Conservation (phyloP, 495 filamentous ascomycete genomes). For the Aspergillus nidulans region DNA sequence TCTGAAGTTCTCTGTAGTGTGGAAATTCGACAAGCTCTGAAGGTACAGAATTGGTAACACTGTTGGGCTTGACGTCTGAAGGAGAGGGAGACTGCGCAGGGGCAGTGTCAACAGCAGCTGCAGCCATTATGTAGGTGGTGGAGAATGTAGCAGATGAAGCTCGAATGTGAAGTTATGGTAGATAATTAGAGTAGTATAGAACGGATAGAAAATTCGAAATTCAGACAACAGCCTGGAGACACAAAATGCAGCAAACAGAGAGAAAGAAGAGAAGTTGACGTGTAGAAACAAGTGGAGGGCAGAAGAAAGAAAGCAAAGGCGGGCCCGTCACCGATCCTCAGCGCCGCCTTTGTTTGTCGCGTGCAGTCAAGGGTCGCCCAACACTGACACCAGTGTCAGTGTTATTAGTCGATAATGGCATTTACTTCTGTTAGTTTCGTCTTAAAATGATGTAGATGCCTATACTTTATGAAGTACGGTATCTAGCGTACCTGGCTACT, state of each 20-base stretch:
- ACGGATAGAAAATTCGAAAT: background rate
- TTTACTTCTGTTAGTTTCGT: background rate
- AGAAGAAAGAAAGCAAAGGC: slow-evolving; percentile 22
- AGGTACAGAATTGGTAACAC: slow-evolving; percentile 20
- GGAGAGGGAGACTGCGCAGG: slow-evolving; percentile 29
- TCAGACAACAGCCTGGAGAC: background rate
- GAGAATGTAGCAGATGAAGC: slow-evolving; percentile 13
- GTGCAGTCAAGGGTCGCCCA: slow-evolving; percentile 14
- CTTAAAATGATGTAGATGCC: no score
- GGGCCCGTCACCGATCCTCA: slow-evolving; percentile 37
- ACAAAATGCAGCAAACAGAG: slow-evolving; percentile 12
- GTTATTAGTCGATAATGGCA: background rate
- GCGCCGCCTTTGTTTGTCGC: slow-evolving; percentile 22
- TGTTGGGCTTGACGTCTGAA: slow-evolving; percentile 36
- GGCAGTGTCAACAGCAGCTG: slow-evolving; percentile 28
- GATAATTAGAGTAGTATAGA: background rate
- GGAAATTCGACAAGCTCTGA: slow-evolving; percentile 54
- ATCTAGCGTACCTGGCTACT: no score
- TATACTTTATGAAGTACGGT: background rate
- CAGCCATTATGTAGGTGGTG: slow-evolving; percentile 37
- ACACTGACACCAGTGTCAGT: background rate
- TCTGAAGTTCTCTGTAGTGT: slow-evolving; percentile 81
- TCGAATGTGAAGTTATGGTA: background rate
- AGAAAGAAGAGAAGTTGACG: slow-evolving; percentile 9
- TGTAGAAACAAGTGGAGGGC: slow-evolving; percentile 13